Evolutionary conservation across 1,284 basidiomycete genomes (phyloP), one percentile per base, ranked within the genome.

Genomic region (Cryptococcus sp.): DNA sequence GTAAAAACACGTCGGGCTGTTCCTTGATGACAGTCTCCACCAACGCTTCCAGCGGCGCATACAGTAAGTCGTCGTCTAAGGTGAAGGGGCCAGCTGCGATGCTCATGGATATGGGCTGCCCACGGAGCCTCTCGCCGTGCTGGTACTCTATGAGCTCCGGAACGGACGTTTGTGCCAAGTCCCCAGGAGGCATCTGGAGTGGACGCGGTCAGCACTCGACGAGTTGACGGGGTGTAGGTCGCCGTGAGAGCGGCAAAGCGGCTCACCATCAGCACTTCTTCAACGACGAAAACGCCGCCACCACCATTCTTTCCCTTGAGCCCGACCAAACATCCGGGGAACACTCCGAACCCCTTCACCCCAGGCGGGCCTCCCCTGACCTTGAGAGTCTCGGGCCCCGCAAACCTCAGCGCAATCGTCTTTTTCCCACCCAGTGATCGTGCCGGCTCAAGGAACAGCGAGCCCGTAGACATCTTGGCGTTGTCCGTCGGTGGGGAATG

Each of bases 241-340:
- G 28, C 8, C 35, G 13, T 20, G 38, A 18, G 16, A 35, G 24
- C 33, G 11, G 4, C 20, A n/a, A 35, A 18, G 13, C 40, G 24
- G 69, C 70, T 72, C 80, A 88, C 92, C 65, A 87, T 80, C 38
- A 97, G 75, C 13, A 97, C 81, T 69, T 98, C 92, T 24, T 85
- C 84, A 0, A 88, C 93, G 15, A 85, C 81, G 71, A 97, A 98
- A 73, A 84, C 85, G 2, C 85, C 86, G 4, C 90, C 93, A 1
- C 91, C 91, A 2, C 92, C 93, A 73, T 98, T 98, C 67, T 84
- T 84, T 0, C 96, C 96, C 63, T 85, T 88, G n/a, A 97, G 72
- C 2, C 88, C 90, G 0, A 89, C 87, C 46, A 98, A 85, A 40
- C 87, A 86, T 1, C 96, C 96, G 0, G 93, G 91, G 70, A 94